Base-by-base conservation (phyloP, 345 rosid genomes). In the Acer campestre region DNA sequence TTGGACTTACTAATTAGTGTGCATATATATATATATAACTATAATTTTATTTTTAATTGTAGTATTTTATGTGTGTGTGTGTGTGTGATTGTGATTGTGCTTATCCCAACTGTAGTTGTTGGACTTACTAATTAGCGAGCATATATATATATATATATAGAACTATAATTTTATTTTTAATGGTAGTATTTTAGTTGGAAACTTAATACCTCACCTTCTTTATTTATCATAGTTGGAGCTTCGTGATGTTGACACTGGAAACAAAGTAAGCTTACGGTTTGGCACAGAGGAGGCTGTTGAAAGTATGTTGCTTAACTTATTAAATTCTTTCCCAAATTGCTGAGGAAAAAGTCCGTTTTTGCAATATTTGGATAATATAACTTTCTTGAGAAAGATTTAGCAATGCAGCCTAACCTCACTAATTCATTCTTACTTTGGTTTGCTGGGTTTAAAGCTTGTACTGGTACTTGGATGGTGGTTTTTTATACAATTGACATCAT, bases 171-270 rank as follows among this genome's bases (percentile, higher is more conserved):
- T 9, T 40, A 2, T 42, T 56, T 48, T 51, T 49, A 4, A 25
- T 18, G 62, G 12, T 66, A 51, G 6, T 42, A 3, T 59, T 17
- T 61, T 65, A 38, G 29, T 3, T 20, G 11, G 4, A 20, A 42
- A 27, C 18, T 75, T 51, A 29, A 48, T 29, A 48, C 10, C 10
- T 68, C 22, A 42, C 44, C 63, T 75, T 27, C 42, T 44, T 25
- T 56, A 29, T 20, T 31, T 67, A 73, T 48, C 20, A 65, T 73
- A 95, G 99, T 68, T 95, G 75, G 97, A 95, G 92, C 93, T 92
- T 84, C 97, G 99, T 49, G 97, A 92, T 86, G 88, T 95, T 79
- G 97, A 93, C 85, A 88, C 74, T 70, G 97, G 98, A 82, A 92
- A 81, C 82, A 95, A 92, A 84, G 84, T 89, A 75, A 95, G 86